Conservation (phyloP, 805 yeast species). For the Phaffomyces antillensis region DNA sequence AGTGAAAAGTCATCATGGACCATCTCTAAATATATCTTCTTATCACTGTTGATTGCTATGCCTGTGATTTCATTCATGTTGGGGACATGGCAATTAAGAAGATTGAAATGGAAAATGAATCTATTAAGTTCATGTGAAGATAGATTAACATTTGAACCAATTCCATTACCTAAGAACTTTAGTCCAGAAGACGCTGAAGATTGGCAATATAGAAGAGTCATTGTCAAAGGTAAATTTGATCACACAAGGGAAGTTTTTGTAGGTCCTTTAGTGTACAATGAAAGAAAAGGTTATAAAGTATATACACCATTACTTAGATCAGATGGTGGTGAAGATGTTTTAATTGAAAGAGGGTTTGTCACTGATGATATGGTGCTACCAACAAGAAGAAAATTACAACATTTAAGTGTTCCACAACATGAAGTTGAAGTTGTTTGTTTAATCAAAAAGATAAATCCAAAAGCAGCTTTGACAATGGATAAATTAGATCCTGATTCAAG, state of each 20-base stretch:
- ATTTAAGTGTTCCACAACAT: slow-evolving; percentile 57
- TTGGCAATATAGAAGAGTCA: slow-evolving; percentile 76
- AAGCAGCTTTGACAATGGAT: slow-evolving; percentile 61
- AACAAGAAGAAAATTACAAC: slow-evolving; percentile 48
- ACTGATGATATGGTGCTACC: slow-evolving; percentile 59
- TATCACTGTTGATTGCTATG: slow-evolving; percentile 51
- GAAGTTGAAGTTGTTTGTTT: slow-evolving; percentile 68
- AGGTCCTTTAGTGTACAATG: slow-evolving; percentile 79
- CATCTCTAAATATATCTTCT: slow-evolving; percentile 25
- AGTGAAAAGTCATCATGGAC: slow-evolving; percentile 26
- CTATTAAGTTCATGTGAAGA: slow-evolving; percentile 81
- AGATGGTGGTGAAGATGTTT: slow-evolving; percentile 67
- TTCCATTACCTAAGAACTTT: slow-evolving; percentile 60
- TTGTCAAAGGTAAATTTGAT: slow-evolving; percentile 70
- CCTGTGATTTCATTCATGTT: slow-evolving; percentile 80
- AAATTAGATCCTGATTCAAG: slow-evolving; percentile 61
- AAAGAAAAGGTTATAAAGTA: slow-evolving; percentile 67
- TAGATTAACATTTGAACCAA: slow-evolving; percentile 63
- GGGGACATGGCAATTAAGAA: slow-evolving; percentile 88
- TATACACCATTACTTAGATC: slow-evolving; percentile 76
- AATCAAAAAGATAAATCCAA: slow-evolving; percentile 58
- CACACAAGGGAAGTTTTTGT: slow-evolving; percentile 84
- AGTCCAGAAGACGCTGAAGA: slow-evolving; percentile 61
- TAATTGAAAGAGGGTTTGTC: slow-evolving; percentile 92
- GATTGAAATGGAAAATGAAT: slow-evolving; percentile 83